Conservation (phyloP, 495 filamentous ascomycete species). For the Aspergillus avenaceus region DNA sequence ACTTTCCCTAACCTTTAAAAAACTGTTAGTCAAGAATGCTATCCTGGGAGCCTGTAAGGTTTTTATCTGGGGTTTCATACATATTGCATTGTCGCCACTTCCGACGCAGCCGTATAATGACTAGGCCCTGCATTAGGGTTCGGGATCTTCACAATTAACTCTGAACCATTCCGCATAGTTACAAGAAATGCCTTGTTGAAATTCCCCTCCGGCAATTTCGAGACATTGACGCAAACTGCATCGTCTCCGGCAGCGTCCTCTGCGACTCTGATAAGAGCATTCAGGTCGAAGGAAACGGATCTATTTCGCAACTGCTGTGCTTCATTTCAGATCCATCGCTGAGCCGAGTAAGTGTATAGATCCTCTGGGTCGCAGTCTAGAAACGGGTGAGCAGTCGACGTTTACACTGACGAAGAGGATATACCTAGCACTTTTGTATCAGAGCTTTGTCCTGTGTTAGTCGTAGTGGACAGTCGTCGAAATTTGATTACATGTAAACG, state of each 20-base stretch:
- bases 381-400: too few species aligned
- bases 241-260: slow-evolving; percentile 3
- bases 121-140: slow-evolving; percentile 17
- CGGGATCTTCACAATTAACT: slow-evolving; percentile 22
- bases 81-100: slow-evolving; percentile 33
- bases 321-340: too few species aligned
- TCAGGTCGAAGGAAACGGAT: slow-evolving; percentile 11
- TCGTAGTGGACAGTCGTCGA: too few species aligned
- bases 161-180: slow-evolving; percentile 23
- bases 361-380: too few species aligned
- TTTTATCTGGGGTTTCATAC: slow-evolving; percentile 1
- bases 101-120: slow-evolving; percentile 23
- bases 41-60: too few species aligned
- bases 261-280: slow-evolving; percentile 1
- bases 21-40: too few species aligned
- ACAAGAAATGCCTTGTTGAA: slow-evolving; percentile 31
- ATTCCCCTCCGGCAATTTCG: slow-evolving; percentile 26
- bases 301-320: neutral
- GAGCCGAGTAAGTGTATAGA: too few species aligned
- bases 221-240: slow-evolving; percentile 3
- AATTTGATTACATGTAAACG: too few species aligned
- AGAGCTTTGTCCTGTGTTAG: too few species aligned
- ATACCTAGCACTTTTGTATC: too few species aligned
- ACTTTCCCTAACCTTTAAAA: too few species aligned
- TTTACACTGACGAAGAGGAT: too few species aligned